Percentiles rank a stretch among this genome's conserved stretches.
phyloP scores from a whole-genome alignment of 2,329 filamentous ascomycete species.

The Fusarium nurragi region DNA sequence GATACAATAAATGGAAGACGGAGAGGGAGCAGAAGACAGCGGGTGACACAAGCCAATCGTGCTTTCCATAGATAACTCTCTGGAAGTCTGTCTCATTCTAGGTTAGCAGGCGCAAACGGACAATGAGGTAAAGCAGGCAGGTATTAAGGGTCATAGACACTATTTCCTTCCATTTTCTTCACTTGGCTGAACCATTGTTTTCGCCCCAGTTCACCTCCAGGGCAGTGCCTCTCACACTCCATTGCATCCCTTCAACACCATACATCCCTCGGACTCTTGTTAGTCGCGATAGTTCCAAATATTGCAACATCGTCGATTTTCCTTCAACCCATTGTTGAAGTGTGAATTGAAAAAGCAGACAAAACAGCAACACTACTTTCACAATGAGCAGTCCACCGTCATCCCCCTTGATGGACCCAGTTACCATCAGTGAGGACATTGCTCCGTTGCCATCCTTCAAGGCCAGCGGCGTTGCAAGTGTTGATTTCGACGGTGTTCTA shows the following conservation, averaged over 20 bases:
- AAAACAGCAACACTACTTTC: neutral
- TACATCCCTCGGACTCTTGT: conserved; percentile 10
- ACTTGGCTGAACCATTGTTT: neutral
- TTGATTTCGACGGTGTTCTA: conserved; percentile 79
- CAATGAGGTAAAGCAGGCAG: conserved; percentile 4
- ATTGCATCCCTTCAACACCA: conserved; percentile 5
- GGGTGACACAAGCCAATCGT: conserved; percentile 22
- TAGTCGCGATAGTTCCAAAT: conserved; percentile 14
- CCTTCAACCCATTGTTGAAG: neutral
- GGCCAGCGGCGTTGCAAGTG: conserved; percentile 59
- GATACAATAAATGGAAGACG: conserved; percentile 10
- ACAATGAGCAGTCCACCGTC: conserved; percentile 51
- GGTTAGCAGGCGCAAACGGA: conserved; percentile 24
- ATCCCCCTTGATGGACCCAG: conserved; percentile 61
- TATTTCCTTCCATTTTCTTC: neutral
- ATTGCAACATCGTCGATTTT: conserved; percentile 6
- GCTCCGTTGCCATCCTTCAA: conserved; percentile 70
- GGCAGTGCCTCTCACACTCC: conserved; percentile 5
- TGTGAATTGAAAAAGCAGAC: neutral
- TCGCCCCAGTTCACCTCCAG: neutral
- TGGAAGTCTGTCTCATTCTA: conserved; percentile 28
- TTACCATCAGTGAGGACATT: conserved; percentile 63
- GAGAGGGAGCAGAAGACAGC: conserved; percentile 1
- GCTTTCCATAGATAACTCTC: conserved; percentile 11
- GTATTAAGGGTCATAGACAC: conserved; percentile 3